Base-by-base conservation (phyloP, 208 protist species). In the Trypanosoma boissoni region DNA sequence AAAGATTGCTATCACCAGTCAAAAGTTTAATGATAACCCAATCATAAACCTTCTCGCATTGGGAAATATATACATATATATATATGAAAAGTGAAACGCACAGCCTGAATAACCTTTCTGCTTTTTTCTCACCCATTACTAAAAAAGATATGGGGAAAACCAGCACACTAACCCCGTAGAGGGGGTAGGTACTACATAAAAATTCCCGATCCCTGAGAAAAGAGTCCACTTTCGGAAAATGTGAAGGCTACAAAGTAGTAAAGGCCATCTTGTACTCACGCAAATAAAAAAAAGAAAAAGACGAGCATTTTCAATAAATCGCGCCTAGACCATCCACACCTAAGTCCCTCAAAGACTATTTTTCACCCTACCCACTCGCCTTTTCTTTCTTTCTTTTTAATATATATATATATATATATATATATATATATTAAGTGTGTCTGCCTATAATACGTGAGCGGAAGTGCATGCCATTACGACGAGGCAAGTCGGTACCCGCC, bases 201-300 rank as follows among this genome's bases (percentile, higher is more conserved):
- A n/a, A n/a, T n/a, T n/a, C n/a, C n/a, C n/a, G n/a, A 2, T 82
- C 86, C 83, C 86, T 90, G 34, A 80, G 63, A 43, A 80, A 79
- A 26, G 90, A 55, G 32, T 76, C 74, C 23, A 82, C 86, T 31
- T 71, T 68, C n/a, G n/a, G n/a, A n/a, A 8, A 70, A 37, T 0
- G 80, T 78, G 12, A 90, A 48, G 31, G 65, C 68, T 20, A 69
- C 76, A 60, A 83, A 74, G 72, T 78, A 93, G 14, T 72, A 68
- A 51, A 67, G 86, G 20, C 86, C 80, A 42, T 72, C 76, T 21
- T 60, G 58, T 3, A 89, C 76, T 44, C 87, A 75, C 1, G 89
- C 72, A 10, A 89, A 42, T 14, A 37, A 49, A 54, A 18, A 61
- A 54, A 43, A 12, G 51, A 14, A 54, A 31, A 63, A 28, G 36